A percentile compares a stretch with the other conserved stretches of the same genome.
Evolutionary conservation across 78 protist genomes (phyloP).

Genomic region (Cavenderia fasciculata): DNA sequence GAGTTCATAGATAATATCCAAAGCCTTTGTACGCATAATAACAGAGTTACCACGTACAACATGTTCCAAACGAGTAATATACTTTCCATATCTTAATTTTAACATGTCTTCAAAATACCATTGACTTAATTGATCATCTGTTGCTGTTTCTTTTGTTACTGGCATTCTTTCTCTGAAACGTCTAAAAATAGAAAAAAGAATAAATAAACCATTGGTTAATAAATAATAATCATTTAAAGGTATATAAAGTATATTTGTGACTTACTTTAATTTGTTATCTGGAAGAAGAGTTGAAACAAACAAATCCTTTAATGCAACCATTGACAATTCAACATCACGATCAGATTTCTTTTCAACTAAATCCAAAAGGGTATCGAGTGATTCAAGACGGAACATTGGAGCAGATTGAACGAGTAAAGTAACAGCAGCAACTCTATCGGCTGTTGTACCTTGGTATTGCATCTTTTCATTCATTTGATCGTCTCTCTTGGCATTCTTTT

Average conservation of each 20-base stretch:
- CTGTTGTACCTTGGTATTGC: slow-evolving; percentile 49
- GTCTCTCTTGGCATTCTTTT: slow-evolving; percentile 21
- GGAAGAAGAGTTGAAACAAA: slow-evolving; percentile 60
- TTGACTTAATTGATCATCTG: slow-evolving; percentile 35
- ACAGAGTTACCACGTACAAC: slow-evolving; percentile 8
- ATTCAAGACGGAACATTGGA: slow-evolving; percentile 49
- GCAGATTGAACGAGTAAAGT: slow-evolving; percentile 37
- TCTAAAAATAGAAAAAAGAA: slow-evolving; percentile 1
- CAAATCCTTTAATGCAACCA: slow-evolving; percentile 58
- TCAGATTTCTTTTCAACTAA: slow-evolving; percentile 61
- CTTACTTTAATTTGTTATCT: slow-evolving; percentile 59
- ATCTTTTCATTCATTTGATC: slow-evolving; percentile 66
- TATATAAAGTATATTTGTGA: too few species aligned
- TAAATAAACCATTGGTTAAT: background rate
- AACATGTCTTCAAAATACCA: slow-evolving; percentile 82
- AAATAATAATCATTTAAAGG: background rate
- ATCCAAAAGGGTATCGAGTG: slow-evolving; percentile 39
- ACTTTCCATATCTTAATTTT: slow-evolving; percentile 27
- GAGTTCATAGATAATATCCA: slow-evolving; percentile 12
- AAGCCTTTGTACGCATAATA: slow-evolving; percentile 15
- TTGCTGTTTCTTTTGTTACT: background rate
- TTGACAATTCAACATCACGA: slow-evolving; percentile 73
- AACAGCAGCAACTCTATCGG: slow-evolving; percentile 61
- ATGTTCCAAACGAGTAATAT: slow-evolving; percentile 28
- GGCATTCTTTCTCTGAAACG: slow-evolving; percentile 28